phyloP scores from a whole-genome alignment of 352 stramenopile species.

The Globisporangium takayamanum region DNA sequence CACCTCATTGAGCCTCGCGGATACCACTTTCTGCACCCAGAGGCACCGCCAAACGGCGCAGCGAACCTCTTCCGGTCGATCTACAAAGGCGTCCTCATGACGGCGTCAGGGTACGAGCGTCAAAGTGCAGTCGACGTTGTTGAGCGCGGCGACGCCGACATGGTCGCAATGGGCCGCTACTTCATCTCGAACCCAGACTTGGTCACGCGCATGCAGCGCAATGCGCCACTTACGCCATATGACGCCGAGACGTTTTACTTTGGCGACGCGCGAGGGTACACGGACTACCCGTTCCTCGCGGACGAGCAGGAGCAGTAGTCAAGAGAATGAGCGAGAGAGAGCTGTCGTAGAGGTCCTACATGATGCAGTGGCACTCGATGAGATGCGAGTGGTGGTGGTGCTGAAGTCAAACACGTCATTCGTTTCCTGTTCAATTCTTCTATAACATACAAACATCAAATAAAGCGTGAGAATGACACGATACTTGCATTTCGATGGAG shows the following conservation, averaged over 20 bases:
- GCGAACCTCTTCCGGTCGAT: slow-evolving; percentile 37
- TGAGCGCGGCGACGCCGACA: slow-evolving; percentile 39
- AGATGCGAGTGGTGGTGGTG: background rate
- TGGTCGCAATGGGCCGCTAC: slow-evolving; percentile 55
- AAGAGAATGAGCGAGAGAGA: background rate
- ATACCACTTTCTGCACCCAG: slow-evolving; percentile 30
- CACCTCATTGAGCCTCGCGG: slow-evolving; percentile 53
- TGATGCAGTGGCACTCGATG: too few relatives aligned
- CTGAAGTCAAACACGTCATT: too few relatives aligned
- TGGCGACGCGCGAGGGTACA: slow-evolving; percentile 19
- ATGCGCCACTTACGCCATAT: slow-evolving; percentile 22
- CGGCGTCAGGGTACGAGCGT: slow-evolving; percentile 50
- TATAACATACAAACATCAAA: too few relatives aligned
- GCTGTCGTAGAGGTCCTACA: background rate
- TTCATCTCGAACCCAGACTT: slow-evolving; percentile 51
- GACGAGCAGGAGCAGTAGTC: background rate
- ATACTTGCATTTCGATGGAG: too few relatives aligned
- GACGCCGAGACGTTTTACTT: slow-evolving; percentile 20
- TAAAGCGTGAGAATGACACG: too few relatives aligned
- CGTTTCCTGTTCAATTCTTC: too few relatives aligned
- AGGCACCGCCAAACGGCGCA: slow-evolving; percentile 33
- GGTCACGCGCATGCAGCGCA: slow-evolving; percentile 19
- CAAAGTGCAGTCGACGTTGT: slow-evolving; percentile 43
- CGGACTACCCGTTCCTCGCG: slow-evolving; percentile 17
- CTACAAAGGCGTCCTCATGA: slow-evolving; percentile 60